Evolutionary conservation across 2,329 filamentous ascomycete genomes (phyloP).

Genomic region (Salinomyces thailandicus): DNA sequence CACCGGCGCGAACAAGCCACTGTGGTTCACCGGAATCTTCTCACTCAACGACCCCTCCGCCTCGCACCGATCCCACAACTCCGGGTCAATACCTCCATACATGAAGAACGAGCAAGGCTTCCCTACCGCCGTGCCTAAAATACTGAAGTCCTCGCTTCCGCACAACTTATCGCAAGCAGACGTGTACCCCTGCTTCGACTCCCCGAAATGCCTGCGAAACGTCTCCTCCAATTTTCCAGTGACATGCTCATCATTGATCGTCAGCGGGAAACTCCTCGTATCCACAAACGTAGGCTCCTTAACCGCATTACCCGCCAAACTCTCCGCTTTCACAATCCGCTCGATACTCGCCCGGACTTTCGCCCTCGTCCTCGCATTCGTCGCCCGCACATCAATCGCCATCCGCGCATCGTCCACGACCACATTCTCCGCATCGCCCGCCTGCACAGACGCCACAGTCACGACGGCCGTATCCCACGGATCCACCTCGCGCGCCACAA

Average conservation of each 20-base stretch:
- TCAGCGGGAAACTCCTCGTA: conserved; percentile 37
- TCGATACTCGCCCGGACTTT: conserved; percentile 38
- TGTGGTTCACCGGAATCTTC: conserved; percentile 51
- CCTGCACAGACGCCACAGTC: conserved; percentile 49
- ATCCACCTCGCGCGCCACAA: conserved; percentile 46
- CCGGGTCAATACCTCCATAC: conserved; percentile 42
- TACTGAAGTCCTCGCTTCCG: conserved; percentile 50
- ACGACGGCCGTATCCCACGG: conserved; percentile 46
- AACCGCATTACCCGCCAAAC: conserved; percentile 37
- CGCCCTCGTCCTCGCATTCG: conserved; percentile 36
- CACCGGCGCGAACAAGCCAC: conserved; percentile 47
- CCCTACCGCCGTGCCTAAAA: conserved; percentile 41
- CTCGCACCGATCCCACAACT: conserved; percentile 41
- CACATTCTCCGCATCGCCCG: conserved; percentile 51
- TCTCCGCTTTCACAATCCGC: conserved; percentile 48
- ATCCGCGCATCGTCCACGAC: conserved; percentile 47
- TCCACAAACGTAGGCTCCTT: conserved; percentile 34
- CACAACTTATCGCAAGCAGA: conserved; percentile 32
- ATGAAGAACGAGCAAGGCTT: conserved; percentile 47
- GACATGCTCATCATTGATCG: conserved; percentile 41
- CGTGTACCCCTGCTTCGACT: conserved; percentile 25
- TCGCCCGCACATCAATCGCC: conserved; percentile 45
- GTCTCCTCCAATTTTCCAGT: conserved; percentile 33
- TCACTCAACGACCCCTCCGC: conserved; percentile 34
- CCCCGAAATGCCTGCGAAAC: conserved; percentile 39